Evolutionary conservation across 106 monocot species (phyloP), one percentile per base, ranked within the genome.

Genomic region (Iris macrosiphon): DNA sequence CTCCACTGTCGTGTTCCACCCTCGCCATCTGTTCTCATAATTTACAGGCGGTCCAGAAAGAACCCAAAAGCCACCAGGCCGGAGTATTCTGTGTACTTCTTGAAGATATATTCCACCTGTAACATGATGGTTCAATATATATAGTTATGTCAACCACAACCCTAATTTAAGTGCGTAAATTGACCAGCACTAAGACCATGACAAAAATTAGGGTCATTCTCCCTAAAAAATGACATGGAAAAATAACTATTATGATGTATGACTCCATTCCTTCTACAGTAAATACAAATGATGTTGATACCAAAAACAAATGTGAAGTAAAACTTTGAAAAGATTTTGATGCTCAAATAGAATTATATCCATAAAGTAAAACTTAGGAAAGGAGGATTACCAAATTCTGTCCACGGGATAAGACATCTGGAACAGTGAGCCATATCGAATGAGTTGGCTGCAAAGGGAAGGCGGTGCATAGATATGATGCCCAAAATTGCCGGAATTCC

Each of bases 361-460:
- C n/a, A n/a, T n/a, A 44, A 65, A 50, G n/a, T n/a, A n/a, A n/a
- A n/a, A n/a, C n/a, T n/a, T n/a, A n/a, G n/a, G n/a, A n/a, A n/a
- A n/a, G 34, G 7, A 44, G 31, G 55, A 34, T 62, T 75, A 82
- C 89, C 89, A 43, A 89, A 89, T 65, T 89, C 84, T 40, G 73
- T 77, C 89, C 89, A 89, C 4, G 89, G 89, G 47, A 89, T 84
- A 21, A 89, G 84, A 53, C 89, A 89, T 57, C 84, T 80, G 32
- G 89, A 89, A 71, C 84, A 89, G 52, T 89, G 89, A 23, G 89
- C 89, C 55, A 89, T 77, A 65, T 89, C 89, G 61, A 84, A 89
- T 25, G 84, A 76, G 68, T 74, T 80, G 15, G 89, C 69, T 2
- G 83, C 84, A 56, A 89, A 89, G 57, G 89, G 89, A 59, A 89